Conservation (phyloP, 495 filamentous ascomycete species). For the Evernia prunastri region DNA sequence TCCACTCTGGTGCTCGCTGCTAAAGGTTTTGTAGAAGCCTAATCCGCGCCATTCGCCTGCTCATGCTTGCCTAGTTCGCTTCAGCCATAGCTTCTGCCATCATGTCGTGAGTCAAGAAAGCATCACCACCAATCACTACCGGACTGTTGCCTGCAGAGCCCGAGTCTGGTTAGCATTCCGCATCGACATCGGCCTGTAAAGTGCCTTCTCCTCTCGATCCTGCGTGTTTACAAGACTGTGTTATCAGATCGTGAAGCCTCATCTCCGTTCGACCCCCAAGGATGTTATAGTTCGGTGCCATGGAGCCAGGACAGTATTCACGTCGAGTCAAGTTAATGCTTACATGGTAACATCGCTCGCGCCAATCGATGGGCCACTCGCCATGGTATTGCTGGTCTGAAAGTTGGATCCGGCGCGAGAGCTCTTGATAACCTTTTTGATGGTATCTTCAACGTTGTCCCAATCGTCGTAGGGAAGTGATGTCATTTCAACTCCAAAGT, state of each 20-base stretch:
- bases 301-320: neutral
- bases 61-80: neutral
- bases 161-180: constrained; percentile 5
- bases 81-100: neutral
- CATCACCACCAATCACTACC: constrained; percentile 2
- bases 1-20: neutral
- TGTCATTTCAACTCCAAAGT: constrained; percentile 56
- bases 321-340: constrained; percentile 11
- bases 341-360: constrained; percentile 18
- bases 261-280: neutral
- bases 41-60: neutral
- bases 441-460: constrained; percentile 74
- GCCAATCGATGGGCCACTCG: neutral
- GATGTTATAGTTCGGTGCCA: neutral
- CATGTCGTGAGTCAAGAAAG: neutral
- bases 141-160: constrained; percentile 7
- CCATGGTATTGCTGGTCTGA: neutral
- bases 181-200: constrained; percentile 1
- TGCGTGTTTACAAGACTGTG: constrained; percentile 6
- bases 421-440: constrained; percentile 80
- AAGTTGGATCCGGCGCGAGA: constrained; percentile 60
- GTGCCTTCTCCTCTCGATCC: neutral
- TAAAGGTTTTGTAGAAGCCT: neutral
- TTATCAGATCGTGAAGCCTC: neutral
- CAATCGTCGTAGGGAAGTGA: constrained; percentile 64